Conservation (phyloP, 768 basidiomycete species). For the Amanita jacksonii region DNA sequence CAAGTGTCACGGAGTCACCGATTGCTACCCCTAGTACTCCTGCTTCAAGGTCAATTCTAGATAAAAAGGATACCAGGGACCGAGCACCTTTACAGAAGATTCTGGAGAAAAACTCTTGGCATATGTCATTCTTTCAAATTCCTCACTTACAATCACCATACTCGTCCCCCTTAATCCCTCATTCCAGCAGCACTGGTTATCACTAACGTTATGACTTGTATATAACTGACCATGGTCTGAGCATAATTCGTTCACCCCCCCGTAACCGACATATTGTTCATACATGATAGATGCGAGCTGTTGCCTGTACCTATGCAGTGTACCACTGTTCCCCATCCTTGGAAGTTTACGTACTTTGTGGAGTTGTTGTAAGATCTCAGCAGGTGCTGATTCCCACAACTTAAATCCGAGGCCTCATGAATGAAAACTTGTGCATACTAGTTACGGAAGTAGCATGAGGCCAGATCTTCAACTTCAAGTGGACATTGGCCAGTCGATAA, state of each 20-base stretch:
- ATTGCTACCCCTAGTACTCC: constrained; percentile 41
- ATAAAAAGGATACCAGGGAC: neutral
- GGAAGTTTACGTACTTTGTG: no score
- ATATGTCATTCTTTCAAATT: constrained; percentile 1
- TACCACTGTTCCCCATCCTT: no score
- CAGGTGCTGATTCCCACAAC: no score
- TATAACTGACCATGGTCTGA: neutral
- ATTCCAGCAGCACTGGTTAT: neutral
- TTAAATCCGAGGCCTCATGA: no score
- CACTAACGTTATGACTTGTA: neutral
- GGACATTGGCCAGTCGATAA: no score
- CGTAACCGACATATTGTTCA: neutral
- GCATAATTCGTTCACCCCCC: neutral
- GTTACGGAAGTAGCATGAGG: no score
- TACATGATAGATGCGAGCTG: constrained; percentile 7
- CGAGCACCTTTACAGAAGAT: neutral
- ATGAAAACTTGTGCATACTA: no score
- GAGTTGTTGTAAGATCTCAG: no score
- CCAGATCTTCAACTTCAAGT: no score
- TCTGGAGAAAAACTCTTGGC: constrained; percentile 2
- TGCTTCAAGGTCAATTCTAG: constrained; percentile 23
- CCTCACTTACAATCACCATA: neutral
- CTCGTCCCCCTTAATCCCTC: neutral
- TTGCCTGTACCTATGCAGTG: constrained; percentile 1
- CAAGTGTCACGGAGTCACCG: constrained; percentile 38